Evolutionary conservation across 345 rosid species (phyloP).

Genomic region (Syzygium grande): DNA sequence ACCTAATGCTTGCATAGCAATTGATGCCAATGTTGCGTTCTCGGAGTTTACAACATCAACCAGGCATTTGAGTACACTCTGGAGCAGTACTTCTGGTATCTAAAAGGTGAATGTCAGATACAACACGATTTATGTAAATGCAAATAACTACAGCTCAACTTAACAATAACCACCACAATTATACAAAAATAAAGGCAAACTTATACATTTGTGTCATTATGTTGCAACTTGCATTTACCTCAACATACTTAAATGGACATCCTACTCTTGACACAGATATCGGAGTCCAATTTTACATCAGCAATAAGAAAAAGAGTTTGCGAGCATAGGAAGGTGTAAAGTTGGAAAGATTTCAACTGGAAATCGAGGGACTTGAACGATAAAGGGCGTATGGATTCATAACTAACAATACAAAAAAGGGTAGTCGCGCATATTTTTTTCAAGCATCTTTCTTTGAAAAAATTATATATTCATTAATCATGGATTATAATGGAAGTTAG

Average conservation of each 20-base stretch:
- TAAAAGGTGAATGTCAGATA: constrained; percentile 19
- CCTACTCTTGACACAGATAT: neutral
- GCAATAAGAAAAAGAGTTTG: neutral
- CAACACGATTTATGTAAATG: neutral
- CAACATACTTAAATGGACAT: neutral
- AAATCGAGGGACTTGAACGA: neutral
- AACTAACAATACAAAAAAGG: neutral
- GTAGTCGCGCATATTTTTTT: neutral
- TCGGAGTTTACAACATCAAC: constrained; percentile 61
- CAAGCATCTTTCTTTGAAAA: neutral
- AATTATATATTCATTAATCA: neutral
- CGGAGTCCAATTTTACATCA: neutral
- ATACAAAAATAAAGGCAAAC: neutral
- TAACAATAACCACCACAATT: neutral
- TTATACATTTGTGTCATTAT: neutral
- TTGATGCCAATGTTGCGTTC: constrained; percentile 65
- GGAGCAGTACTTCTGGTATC: constrained; percentile 56
- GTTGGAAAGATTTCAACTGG: neutral
- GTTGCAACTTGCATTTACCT: neutral
- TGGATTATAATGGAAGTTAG: too few species aligned
- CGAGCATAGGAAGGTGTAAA: neutral
- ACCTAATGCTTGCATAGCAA: constrained; percentile 95
- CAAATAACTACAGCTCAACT: neutral
- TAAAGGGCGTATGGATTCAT: neutral
- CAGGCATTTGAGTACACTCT: constrained; percentile 55